Conservation (phyloP, 345 rosid species). For the Eucalyptus regnans region DNA sequence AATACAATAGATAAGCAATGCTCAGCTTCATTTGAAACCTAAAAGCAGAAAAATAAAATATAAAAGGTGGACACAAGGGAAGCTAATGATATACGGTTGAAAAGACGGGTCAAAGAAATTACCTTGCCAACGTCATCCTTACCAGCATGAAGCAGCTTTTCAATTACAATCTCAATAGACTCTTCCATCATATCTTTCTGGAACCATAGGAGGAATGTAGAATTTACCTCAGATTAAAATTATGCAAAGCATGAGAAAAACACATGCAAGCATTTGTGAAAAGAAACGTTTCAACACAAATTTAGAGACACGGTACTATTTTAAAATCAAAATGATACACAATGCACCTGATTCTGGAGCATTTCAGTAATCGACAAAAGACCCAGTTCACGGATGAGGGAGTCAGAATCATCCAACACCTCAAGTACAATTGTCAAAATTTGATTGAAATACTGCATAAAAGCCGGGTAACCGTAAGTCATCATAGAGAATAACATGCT, state of each 20-base stretch:
- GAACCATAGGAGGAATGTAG: background rate
- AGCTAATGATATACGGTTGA: background rate
- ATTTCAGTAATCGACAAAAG: conserved; percentile 26
- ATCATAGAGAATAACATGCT: background rate
- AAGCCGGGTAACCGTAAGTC: background rate
- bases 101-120: background rate
- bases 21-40: conserved; percentile 48
- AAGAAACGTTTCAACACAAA: background rate
- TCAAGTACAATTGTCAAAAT: conserved; percentile 33
- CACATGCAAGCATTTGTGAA: background rate
- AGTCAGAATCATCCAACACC: conserved; percentile 35
- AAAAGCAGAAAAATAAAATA: background rate
- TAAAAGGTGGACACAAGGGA: background rate
- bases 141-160: conserved; percentile 33
- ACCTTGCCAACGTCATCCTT: conserved; percentile 32
- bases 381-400: conserved; percentile 24
- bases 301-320: background rate
- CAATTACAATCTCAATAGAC: conserved; percentile 37
- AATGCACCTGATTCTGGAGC: conserved; percentile 34
- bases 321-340: background rate
- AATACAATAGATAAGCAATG: conserved; percentile 27
- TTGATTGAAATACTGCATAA: conserved; percentile 48
- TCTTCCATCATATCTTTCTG: conserved; percentile 50
- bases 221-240: background rate
- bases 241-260: background rate